phyloP scores from a whole-genome alignment of 192 early-diverging fungal genomes.

The Ambispora gerdemannii region DNA sequence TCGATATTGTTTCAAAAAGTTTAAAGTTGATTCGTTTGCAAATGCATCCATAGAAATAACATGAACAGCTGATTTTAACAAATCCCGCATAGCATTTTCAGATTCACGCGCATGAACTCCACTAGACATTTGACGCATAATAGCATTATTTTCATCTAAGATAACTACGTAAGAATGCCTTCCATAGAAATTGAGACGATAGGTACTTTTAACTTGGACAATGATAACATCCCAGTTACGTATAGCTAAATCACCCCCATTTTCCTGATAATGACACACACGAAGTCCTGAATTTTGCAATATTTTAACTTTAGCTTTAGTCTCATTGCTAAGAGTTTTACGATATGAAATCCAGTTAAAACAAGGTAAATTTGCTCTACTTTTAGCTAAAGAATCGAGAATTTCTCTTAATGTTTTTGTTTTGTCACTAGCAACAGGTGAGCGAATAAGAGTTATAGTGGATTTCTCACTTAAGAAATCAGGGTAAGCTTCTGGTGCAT shows the following conservation, averaged over 20 bases:
- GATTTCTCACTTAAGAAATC: slow-evolving; percentile 9
- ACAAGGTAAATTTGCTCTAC: slow-evolving; percentile 9
- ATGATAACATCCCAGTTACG: slow-evolving; percentile 21
- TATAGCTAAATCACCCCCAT: slow-evolving; percentile 7
- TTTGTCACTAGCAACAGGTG: background rate
- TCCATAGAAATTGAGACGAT: background rate
- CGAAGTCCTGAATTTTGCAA: background rate
- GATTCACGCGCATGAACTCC: background rate
- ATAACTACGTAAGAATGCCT: slow-evolving; percentile 2
- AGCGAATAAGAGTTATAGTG: background rate
- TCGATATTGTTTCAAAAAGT: background rate
- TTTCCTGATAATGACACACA: slow-evolving; percentile 11
- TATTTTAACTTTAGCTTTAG: background rate
- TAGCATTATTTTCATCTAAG: slow-evolving; percentile 7
- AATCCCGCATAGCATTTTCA: slow-evolving; percentile 22
- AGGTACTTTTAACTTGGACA: slow-evolving; percentile 12
- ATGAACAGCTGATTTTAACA: background rate
- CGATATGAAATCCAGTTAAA: slow-evolving; percentile 8
- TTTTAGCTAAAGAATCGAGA: background rate
- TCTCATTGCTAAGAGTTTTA: slow-evolving; percentile 19
- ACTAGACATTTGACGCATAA: slow-evolving; percentile 26
- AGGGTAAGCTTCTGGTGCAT: slow-evolving; percentile 4
- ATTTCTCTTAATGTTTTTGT: slow-evolving; percentile 1
- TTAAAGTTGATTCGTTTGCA: slow-evolving; percentile 10
- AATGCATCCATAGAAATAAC: slow-evolving; percentile 22